Conservation (phyloP, 2,329 filamentous ascomycete genomes). For the Scedosporium aurantiacum region DNA sequence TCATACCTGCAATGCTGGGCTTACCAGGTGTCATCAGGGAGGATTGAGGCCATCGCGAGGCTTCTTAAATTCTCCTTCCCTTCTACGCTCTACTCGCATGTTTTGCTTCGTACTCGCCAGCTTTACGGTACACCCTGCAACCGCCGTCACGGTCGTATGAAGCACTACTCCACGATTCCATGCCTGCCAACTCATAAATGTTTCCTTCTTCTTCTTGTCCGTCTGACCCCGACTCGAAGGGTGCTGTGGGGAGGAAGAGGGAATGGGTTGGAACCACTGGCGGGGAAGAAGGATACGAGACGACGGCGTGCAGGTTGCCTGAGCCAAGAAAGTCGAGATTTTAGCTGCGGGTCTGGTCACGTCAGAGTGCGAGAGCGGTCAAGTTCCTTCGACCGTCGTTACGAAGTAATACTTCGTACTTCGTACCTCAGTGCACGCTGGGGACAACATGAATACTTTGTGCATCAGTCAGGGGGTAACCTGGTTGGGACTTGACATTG, state of each 20-base stretch:
- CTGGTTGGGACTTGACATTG: too few relatives aligned
- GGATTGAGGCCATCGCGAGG: too few relatives aligned
- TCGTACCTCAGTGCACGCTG: neutral
- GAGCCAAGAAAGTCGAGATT: neutral
- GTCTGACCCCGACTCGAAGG: neutral
- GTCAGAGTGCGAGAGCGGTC: neutral
- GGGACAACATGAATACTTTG: too few relatives aligned
- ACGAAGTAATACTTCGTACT: too few relatives aligned
- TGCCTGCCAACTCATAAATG: neutral
- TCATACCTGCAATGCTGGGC: too few relatives aligned
- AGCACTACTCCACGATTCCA: neutral
- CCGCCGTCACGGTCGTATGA: too few relatives aligned
- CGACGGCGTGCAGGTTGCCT: neutral
- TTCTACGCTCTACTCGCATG: too few relatives aligned
- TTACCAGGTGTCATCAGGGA: too few relatives aligned
- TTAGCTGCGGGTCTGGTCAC: neutral
- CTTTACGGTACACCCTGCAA: too few relatives aligned
- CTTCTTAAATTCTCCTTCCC: too few relatives aligned
- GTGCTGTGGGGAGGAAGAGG: neutral
- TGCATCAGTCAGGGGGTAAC: too few relatives aligned
- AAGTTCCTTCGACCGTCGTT: neutral
- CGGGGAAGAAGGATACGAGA: neutral
- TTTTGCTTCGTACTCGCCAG: too few relatives aligned
- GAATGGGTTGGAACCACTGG: neutral
- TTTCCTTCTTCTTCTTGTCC: neutral